Conservation (phyloP, 192 early-diverging fungal species). For the Powellomyces hirtus region DNA sequence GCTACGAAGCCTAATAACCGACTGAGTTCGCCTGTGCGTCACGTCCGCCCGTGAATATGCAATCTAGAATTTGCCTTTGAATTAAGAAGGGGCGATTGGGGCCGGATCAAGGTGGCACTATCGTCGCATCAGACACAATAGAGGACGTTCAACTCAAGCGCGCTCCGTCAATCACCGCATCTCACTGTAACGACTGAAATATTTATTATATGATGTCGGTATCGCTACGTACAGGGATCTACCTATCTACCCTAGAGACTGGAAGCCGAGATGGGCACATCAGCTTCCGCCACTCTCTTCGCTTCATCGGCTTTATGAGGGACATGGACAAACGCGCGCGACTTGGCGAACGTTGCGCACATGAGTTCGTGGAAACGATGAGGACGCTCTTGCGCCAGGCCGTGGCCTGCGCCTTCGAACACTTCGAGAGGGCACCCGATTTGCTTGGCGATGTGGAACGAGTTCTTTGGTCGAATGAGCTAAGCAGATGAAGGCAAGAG, state of each 20-base stretch:
- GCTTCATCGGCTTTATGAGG: not conserved
- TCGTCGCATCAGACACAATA: too few species aligned
- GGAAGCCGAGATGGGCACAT: slow-evolving; percentile 1
- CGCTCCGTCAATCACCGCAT: too few species aligned
- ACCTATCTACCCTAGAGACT: not conserved
- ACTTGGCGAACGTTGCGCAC: slow-evolving; percentile 10
- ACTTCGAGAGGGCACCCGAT: slow-evolving; percentile 31
- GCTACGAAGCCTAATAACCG: slow-evolving; percentile 30
- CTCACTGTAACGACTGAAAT: too few species aligned
- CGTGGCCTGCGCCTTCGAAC: slow-evolving; percentile 40
- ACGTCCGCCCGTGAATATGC: too few species aligned
- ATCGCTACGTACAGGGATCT: too few species aligned
- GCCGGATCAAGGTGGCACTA: too few species aligned
- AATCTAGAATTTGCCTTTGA: too few species aligned
- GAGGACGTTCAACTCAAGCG: too few species aligned
- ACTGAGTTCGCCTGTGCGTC: too few species aligned
- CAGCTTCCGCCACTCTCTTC: not conserved
- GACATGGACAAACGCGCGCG: slow-evolving; percentile 3
- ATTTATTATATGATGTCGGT: too few species aligned
- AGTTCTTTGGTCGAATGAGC: slow-evolving; percentile 39
- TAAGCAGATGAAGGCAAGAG: not conserved
- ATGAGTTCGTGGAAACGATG: slow-evolving; percentile 22
- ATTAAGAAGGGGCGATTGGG: too few species aligned
- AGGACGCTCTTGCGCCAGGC: slow-evolving; percentile 6
- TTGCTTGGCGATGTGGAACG: slow-evolving; percentile 31